Evolutionary conservation across 345 rosid genomes (phyloP), one percentile per base, ranked within the genome.

Genomic region (Linum trigynum): DNA sequence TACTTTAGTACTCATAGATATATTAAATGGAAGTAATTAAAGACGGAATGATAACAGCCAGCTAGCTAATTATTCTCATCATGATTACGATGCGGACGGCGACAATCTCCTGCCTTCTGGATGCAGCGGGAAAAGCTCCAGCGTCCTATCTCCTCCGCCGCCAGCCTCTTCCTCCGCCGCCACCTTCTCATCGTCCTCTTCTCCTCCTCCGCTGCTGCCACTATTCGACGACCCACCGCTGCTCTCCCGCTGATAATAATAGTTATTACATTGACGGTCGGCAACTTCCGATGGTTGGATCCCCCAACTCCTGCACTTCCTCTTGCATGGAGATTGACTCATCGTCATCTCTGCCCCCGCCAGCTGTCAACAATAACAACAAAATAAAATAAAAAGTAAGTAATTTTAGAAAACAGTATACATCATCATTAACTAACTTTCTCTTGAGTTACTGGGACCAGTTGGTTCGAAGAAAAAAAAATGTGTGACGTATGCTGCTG

Each of bases 81-180:
- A 4, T 15, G 32, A 23, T 23, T 23, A 23, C 6, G 32, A 7
- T 16, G 32, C 0, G 6, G 16, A 23, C 32, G 59, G 32, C n/a
- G 59, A 57, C 16, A 35, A 57, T 57, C 11, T 11, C 76, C 82
- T 76, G 76, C 97, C 90, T 84, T 86, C 96, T 61, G 99, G 99
- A 69, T 88, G 95, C 76, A 94, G 83, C 5, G 99, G 99, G 73
- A 94, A 94, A 59, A 94, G 96, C 84, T 88, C 92, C 50, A 94
- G 92, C 58, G 99, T 94, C 80, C 85, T 77, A 72, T 84, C 70
- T 58, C 74, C 81, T 39, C 80, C 82, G 64, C 76, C 84, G 74
- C 80, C 70, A 64, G 55, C 68, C 58, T 69, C 11, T 38, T 62
- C 32, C 32, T 23, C 32, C 32, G 32, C 32, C 32, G 32, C 32